These are phyloP conservation scores for Barnettozyma botsteinii DNA, from an alignment of 805 yeast genomes.

Conservation along the genomic window DNA sequence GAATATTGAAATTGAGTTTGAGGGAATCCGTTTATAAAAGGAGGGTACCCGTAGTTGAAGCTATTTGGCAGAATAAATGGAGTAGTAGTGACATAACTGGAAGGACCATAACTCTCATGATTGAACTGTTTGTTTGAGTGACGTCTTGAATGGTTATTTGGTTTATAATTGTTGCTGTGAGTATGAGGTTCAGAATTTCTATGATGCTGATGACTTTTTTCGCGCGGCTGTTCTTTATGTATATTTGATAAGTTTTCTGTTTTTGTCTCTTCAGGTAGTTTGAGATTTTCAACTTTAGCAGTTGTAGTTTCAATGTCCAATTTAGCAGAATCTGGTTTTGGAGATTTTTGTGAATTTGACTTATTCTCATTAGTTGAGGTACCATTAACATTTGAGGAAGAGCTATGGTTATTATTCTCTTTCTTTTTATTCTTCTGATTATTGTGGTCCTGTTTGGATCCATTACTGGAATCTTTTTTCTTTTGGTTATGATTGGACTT, in stretches of 20 bases:
- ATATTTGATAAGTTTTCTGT: neutral
- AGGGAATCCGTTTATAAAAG: slow-evolving; percentile 3
- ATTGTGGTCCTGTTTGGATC: neutral
- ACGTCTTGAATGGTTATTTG: slow-evolving; percentile 7
- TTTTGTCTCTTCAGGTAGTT: neutral
- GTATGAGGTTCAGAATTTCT: slow-evolving; percentile 2
- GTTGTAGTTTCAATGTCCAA: neutral
- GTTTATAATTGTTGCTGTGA: slow-evolving; percentile 1
- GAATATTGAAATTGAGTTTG: slow-evolving; percentile 5
- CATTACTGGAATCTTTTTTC: slow-evolving; percentile 2
- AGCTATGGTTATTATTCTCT: neutral
- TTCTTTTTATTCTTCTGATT: slow-evolving; percentile 1
- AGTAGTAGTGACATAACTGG: neutral
- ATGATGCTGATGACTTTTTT: neutral
- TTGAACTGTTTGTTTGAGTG: slow-evolving; percentile 6
- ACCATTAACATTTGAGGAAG: neutral
- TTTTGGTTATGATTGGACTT: slow-evolving; percentile 1
- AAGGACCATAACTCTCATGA: slow-evolving; percentile 10
- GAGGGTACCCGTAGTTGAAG: slow-evolving; percentile 14
- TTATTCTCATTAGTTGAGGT: neutral
- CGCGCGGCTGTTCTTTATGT: neutral
- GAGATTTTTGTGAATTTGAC: neutral
- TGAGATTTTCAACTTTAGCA: neutral
- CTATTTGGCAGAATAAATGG: slow-evolving; percentile 13
- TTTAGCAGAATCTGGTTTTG: neutral